Evolutionary conservation across 1,284 basidiomycete species (phyloP), one percentile per base, ranked within the genome.

Genomic region (Ceratobasidium sp.): DNA sequence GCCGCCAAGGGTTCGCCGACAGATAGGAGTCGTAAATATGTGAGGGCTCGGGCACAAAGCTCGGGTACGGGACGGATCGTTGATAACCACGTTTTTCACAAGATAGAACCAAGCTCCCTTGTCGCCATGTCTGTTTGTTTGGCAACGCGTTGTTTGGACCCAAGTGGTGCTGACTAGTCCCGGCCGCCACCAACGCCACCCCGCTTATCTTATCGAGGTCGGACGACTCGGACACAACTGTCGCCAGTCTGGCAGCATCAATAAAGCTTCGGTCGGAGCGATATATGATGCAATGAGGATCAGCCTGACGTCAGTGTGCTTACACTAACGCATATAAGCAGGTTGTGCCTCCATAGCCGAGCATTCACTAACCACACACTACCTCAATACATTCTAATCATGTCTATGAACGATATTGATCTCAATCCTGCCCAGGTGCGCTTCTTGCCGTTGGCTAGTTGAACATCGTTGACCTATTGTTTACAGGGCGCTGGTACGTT

Each of bases 191-290:
- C 59, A 3, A 16, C 39, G 45, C 60, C 60, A 48, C 43, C 48
- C 5, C 9, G 30, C 62, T 65, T 67, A 67, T 67, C 62, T 67
- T 41, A 67, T 67, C 62, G 14, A 53, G n/a, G 48, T 53, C 48
- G 48, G 48, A 21, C 32, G 26, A 12, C 60, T 46, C 48, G 26
- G 21, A 39, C 28, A 30, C 46, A 41, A 30, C 9, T 26, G 28
- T 45, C 46, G 43, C 43, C 18, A 41, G 36, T 46, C 28, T 65
- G 32, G 53, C 28, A 23, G 58, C 58, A 5, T 45, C 43, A 45
- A n/a, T 6, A 45, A 45, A 8, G 43, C 43, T 45, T 45, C 43
- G 43, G 16, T 8, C 3, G 43, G 43, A 45, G 43, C 43, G 16
- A 10, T 4, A 18, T n/a, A 28, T 67, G 62, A 43, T 67, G 62